Base-by-base conservation (phyloP, 208 protist species). In the Crithidia acanthocephali region DNA sequence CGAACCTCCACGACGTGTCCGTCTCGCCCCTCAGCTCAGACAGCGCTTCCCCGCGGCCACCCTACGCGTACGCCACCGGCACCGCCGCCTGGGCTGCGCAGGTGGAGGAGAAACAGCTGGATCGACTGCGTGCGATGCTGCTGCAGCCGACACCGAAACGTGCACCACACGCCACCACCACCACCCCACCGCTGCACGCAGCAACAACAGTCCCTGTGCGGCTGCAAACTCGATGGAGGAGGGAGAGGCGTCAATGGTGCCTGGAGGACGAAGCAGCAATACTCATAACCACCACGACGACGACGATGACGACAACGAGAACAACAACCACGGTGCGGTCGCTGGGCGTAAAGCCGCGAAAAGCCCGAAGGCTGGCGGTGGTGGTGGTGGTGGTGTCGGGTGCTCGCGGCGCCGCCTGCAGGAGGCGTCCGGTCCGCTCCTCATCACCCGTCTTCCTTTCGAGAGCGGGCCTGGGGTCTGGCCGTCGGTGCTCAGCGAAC, bases 381-480 rank as follows among this genome's bases (percentile, higher is more conserved):
- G 51, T 28, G 48, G 10, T 33, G 25, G 18, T n/a, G 22, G 2
- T 15, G 52, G 63, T 15, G 37, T 27, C 23, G 23, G 70, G 2
- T 76, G 62, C 45, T 77, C 72, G 22, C 72, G 57, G 5, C 73
- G 66, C 35, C 58, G 64, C 1, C 59, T 40, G 42, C 59, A 51
- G 42, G 59, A 65, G 6, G 27, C 67, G n/a, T 2, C 42, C 15
- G 68, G 68, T 10, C 72, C 81, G 44, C 48, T 80, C 35, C 62
- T 85, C 47, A 76, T 87, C 50, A 88, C 68, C 22, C 86, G 86
- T 32, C 37, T 92, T 37, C 86, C 90, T 13, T 65, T 87, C 42
- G 87, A 87, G 69, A 63, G 76, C 7, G 90, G 84, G 2, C 86
- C 90, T 5, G 90, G 90, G 22, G 85, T 91, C 45, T 95, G 86